Conservation (phyloP, 1,139 yeast genomes). For the Arxiozyma bovina region DNA sequence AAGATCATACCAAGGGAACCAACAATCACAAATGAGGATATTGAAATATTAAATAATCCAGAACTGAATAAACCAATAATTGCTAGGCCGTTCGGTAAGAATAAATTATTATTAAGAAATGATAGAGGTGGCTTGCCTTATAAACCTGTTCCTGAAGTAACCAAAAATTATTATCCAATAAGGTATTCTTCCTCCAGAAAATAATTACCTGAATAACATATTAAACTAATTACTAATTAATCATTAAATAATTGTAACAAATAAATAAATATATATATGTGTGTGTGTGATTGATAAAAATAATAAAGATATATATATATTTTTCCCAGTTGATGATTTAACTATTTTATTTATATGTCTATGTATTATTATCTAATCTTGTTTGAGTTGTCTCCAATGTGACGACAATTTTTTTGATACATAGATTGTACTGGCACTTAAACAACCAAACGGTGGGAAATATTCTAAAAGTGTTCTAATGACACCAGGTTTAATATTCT, state of each 20-base stretch:
- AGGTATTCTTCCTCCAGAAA: slow-evolving; percentile 3
- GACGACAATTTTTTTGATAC: slow-evolving; percentile 14
- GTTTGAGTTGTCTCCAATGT: not conserved
- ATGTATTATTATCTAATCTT: not conserved
- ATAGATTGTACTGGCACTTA: slow-evolving; percentile 41
- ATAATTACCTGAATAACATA: not conserved
- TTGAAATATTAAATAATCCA: slow-evolving; percentile 3
- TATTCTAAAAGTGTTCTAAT: slow-evolving; percentile 36
- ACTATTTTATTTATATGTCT: not conserved
- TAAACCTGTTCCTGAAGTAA: slow-evolving; percentile 28
- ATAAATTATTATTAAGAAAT: slow-evolving; percentile 24
- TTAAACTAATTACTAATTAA: too few relatives aligned
- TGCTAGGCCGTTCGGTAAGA: slow-evolving; percentile 30
- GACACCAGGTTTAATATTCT: slow-evolving; percentile 39
- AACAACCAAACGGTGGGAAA: slow-evolving; percentile 51
- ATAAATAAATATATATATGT: not conserved
- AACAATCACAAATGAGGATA: slow-evolving; percentile 18
- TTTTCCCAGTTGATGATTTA: not conserved
- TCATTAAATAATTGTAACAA: not conserved
- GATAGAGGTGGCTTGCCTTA: slow-evolving; percentile 32
- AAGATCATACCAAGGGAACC: slow-evolving; percentile 25
- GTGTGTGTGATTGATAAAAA: not conserved
- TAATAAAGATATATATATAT: too few relatives aligned
- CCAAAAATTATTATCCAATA: slow-evolving; percentile 25
- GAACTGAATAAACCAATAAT: slow-evolving; percentile 21